Percentiles rank a stretch among this genome's conserved stretches.
Conservation (phyloP, 1,139 yeast species). For the Meyerozyma smithsonii region DNA sequence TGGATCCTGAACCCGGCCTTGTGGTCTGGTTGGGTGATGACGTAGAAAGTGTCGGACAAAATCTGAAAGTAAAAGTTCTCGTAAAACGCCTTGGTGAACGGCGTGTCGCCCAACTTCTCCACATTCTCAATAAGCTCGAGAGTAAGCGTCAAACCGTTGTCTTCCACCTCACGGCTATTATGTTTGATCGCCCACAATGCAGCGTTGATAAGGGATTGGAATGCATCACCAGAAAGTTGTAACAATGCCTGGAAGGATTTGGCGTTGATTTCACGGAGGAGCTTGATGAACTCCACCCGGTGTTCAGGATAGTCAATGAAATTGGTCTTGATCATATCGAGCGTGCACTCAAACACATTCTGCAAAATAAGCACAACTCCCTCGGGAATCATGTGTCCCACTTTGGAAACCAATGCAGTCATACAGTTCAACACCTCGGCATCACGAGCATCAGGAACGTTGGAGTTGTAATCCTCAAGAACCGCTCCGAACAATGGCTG, state of each 20-base stretch:
- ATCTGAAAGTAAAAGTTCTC: constrained; percentile 85
- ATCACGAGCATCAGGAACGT: constrained; percentile 95
- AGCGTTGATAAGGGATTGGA: constrained; percentile 86
- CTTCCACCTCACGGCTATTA: constrained; percentile 93
- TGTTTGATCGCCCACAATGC: constrained; percentile 98
- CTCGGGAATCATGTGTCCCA: constrained; percentile 85
- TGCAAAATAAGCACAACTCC: constrained; percentile 85
- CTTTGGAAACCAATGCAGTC: constrained; percentile 82
- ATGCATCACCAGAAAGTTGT: constrained; percentile 87
- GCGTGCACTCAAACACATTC: constrained; percentile 89
- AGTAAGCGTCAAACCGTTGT: constrained; percentile 77
- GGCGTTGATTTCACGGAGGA: constrained; percentile 79
- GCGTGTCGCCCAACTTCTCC: constrained; percentile 69
- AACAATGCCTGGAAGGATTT: constrained; percentile 83
- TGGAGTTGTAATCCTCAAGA: constrained; percentile 80
- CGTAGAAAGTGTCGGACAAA: constrained; percentile 86
- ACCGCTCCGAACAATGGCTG: constrained; percentile 84
- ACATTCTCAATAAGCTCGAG: constrained; percentile 80
- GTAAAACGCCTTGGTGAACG: constrained; percentile 83
- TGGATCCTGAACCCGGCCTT: constrained; percentile 93
- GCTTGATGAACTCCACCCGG: constrained; percentile 90
- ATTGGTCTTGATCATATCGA: constrained; percentile 92
- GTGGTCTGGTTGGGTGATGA: constrained; percentile 94
- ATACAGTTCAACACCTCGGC: constrained; percentile 95
- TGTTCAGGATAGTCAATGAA: constrained; percentile 97